phyloP scores from a whole-genome alignment of 768 basidiomycete genomes.

The Scleroderma citrinum region DNA sequence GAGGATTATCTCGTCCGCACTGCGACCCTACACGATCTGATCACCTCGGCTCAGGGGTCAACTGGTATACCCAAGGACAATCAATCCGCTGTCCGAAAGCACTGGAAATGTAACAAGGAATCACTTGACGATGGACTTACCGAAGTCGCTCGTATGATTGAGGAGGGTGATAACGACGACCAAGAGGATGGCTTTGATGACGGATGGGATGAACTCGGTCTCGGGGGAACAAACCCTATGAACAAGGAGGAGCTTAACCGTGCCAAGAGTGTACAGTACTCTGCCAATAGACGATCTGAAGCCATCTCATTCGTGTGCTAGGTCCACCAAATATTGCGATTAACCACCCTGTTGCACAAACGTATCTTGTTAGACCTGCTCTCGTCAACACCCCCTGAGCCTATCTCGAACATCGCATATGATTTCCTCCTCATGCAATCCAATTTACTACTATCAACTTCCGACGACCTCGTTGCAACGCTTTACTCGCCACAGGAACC shows the following conservation, averaged over 20 bases:
- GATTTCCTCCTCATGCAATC: slow-evolving; percentile 50
- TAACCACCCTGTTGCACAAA: slow-evolving; percentile 58
- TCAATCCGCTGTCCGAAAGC: slow-evolving; percentile 46
- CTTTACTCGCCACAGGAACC: slow-evolving; percentile 60
- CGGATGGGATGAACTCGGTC: slow-evolving; percentile 59
- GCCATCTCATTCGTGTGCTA: slow-evolving; percentile 19
- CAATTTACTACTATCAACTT: slow-evolving; percentile 42
- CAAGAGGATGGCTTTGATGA: slow-evolving; percentile 32
- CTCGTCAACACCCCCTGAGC: slow-evolving; percentile 22
- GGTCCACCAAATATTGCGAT: slow-evolving; percentile 56
- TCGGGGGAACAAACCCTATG: slow-evolving; percentile 43
- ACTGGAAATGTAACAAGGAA: slow-evolving; percentile 46
- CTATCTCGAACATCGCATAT: slow-evolving; percentile 27
- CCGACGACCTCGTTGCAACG: slow-evolving; percentile 64
- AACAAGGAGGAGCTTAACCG: slow-evolving; percentile 46
- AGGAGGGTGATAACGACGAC: slow-evolving; percentile 27
- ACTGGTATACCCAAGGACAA: slow-evolving; percentile 54
- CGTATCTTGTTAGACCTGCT: slow-evolving; percentile 50
- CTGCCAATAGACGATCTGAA: slow-evolving; percentile 3
- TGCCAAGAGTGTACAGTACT: slow-evolving; percentile 47
- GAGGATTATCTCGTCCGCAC: slow-evolving; percentile 53
- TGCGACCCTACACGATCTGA: slow-evolving; percentile 56
- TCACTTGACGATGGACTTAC: slow-evolving; percentile 55
- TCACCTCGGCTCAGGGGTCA: slow-evolving; percentile 42
- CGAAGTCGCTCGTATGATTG: slow-evolving; percentile 54